phyloP scores from a whole-genome alignment of 2,329 filamentous ascomycete genomes.

The Aspergillus nomiae region DNA sequence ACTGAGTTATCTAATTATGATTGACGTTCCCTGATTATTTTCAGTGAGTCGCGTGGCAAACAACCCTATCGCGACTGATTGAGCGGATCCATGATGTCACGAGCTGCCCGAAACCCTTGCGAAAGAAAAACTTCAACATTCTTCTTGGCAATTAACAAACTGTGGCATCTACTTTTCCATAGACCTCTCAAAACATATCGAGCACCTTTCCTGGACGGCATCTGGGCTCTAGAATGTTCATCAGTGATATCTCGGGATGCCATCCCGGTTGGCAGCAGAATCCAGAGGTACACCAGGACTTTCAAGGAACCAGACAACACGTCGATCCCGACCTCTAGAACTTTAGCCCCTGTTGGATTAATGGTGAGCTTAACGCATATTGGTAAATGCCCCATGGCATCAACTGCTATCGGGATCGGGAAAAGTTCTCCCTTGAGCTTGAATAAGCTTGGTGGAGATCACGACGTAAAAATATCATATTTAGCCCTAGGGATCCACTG shows the following conservation, averaged over 20 bases:
- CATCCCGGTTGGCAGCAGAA: neutral
- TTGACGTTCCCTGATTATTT: neutral
- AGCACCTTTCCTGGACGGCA: neutral
- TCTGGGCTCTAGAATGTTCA: neutral
- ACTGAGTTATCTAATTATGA: neutral
- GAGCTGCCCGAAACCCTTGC: neutral
- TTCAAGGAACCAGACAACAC: too few species aligned
- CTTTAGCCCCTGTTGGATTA: too few species aligned
- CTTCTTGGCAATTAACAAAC: neutral
- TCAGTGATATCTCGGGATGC: neutral
- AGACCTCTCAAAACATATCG: neutral
- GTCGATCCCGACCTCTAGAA: neutral
- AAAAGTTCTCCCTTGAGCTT: neutral
- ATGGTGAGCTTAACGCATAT: neutral
- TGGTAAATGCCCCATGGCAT: neutral
- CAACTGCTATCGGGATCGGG: too few species aligned
- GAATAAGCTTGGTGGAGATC: neutral
- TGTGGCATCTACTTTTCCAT: accelerated
- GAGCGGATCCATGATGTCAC: neutral
- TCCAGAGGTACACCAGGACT: neutral
- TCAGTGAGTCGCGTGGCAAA: neutral
- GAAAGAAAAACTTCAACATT: neutral
- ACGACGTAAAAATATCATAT: neutral
- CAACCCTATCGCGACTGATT: neutral
- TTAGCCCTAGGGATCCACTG: neutral